phyloP scores from a whole-genome alignment of 257 asterid genomes.

The Haberlea rhodopensis region DNA sequence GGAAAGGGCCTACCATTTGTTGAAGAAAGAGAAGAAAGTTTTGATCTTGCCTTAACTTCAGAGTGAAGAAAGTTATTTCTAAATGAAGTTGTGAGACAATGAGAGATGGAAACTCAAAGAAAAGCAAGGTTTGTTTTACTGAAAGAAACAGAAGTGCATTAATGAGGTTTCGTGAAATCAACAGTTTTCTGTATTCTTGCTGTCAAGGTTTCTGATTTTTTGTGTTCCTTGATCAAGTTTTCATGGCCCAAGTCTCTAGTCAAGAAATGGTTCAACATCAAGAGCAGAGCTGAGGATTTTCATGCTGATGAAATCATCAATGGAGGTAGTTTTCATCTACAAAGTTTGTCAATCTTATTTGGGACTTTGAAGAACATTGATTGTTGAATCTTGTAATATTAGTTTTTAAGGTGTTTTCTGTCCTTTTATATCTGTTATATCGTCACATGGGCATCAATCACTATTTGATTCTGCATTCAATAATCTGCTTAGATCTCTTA shows the following conservation, averaged over 20 bases:
- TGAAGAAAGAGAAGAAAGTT: constrained; percentile 29
- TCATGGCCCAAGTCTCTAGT: constrained; percentile 89
- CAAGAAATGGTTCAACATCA: constrained; percentile 95
- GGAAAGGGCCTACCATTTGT: constrained; percentile 17
- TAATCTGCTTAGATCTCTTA: constrained; percentile 36
- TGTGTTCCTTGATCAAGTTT: constrained; percentile 43
- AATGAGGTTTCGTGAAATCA: constrained; percentile 34
- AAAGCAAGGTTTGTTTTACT: constrained; percentile 66
- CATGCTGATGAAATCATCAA: constrained; percentile 81
- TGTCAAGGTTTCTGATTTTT: constrained; percentile 36
- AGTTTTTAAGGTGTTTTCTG: neutral
- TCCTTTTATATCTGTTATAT: constrained; percentile 1
- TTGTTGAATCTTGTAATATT: constrained; percentile 18
- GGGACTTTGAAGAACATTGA: constrained; percentile 16
- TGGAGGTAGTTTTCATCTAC: constrained; percentile 47
- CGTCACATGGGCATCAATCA: constrained; percentile 24
- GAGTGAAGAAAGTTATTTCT: constrained; percentile 22
- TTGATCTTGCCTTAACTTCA: constrained; percentile 29
- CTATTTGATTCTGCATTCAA: constrained; percentile 27
- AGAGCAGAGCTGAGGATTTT: constrained; percentile 74
- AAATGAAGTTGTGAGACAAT: constrained; percentile 69
- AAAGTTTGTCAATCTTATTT: constrained; percentile 24
- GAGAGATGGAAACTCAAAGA: constrained; percentile 82
- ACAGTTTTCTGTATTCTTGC: constrained; percentile 28
- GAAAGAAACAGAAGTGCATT: constrained; percentile 24